phyloP scores from a whole-genome alignment of 495 filamentous ascomycete genomes.

The Lophiotrema nucula region DNA sequence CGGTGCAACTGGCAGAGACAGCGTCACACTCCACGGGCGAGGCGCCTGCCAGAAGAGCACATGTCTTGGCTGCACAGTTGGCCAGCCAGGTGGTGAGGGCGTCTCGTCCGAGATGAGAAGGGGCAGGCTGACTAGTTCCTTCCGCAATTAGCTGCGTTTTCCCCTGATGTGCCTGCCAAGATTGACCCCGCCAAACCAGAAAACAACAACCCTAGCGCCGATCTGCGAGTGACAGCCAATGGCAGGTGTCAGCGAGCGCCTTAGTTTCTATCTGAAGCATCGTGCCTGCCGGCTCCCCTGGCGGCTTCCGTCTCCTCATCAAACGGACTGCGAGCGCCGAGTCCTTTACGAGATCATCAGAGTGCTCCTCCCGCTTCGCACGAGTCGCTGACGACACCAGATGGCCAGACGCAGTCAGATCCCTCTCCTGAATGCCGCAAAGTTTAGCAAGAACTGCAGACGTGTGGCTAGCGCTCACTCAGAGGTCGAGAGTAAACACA shows the following conservation, averaged over 20 bases:
- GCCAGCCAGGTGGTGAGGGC: too few species aligned
- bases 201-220: constrained; percentile 1
- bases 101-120: constrained; percentile 9
- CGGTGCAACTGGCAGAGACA: not conserved
- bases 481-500: not conserved
- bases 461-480: not conserved
- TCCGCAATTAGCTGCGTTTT: not conserved
- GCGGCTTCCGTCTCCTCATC: constrained; percentile 4
- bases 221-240: constrained; percentile 14
- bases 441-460: not conserved
- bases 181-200: constrained; percentile 7
- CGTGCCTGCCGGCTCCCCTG: not conserved
- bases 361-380: not conserved
- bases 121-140: constrained; percentile 7
- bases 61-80: constrained; percentile 15
- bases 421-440: not conserved
- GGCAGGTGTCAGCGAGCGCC: not conserved
- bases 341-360: not conserved
- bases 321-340: not conserved
- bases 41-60: not conserved
- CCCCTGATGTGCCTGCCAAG: constrained; percentile 18
- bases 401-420: not conserved
- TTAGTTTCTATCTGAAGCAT: constrained; percentile 13
- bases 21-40: not conserved
- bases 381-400: not conserved